A percentile compares a stretch with the other conserved stretches of the same genome.
Conservation (phyloP, 805 yeast species). For the Debaryomyces hansenii region DNA sequence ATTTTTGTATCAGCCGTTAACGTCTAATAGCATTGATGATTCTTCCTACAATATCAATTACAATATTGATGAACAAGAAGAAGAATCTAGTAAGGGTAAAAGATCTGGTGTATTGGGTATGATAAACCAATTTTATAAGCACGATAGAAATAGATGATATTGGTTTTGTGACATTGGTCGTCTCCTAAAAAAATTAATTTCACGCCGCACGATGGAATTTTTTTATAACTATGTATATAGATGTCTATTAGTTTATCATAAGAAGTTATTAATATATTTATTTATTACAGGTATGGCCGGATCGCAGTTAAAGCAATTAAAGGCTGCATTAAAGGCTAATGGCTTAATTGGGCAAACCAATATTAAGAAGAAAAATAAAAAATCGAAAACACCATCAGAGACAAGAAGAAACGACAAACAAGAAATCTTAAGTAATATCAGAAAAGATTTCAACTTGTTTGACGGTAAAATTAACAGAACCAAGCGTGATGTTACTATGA, state of each 20-base stretch:
- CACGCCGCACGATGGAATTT: slow-evolving; percentile 15
- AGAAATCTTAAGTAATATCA: slow-evolving; percentile 53
- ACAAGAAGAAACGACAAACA: slow-evolving; percentile 70
- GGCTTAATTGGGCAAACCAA: slow-evolving; percentile 89
- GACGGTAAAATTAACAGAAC: slow-evolving; percentile 71
- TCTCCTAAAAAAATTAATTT: neutral
- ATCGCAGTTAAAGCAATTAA: slow-evolving; percentile 81
- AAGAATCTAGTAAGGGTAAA: slow-evolving; percentile 27
- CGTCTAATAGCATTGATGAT: slow-evolving; percentile 10
- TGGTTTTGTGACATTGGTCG: neutral
- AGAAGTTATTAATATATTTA: neutral
- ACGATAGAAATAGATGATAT: slow-evolving; percentile 31
- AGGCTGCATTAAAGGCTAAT: slow-evolving; percentile 69
- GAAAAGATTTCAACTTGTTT: slow-evolving; percentile 88
- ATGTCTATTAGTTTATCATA: neutral
- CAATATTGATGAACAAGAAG: slow-evolving; percentile 32
- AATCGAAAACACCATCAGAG: slow-evolving; percentile 54
- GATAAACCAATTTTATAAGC: slow-evolving; percentile 75
- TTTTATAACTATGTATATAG: slow-evolving; percentile 1
- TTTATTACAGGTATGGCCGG: slow-evolving; percentile 59
- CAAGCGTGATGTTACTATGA: slow-evolving; percentile 53
- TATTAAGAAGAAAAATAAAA: slow-evolving; percentile 54
- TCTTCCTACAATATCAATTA: slow-evolving; percentile 29
- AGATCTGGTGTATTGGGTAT: slow-evolving; percentile 71
- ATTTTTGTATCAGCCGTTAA: slow-evolving; percentile 7